Conservation (phyloP, 2,329 filamentous ascomycete species). For the Fusarium penzigii region DNA sequence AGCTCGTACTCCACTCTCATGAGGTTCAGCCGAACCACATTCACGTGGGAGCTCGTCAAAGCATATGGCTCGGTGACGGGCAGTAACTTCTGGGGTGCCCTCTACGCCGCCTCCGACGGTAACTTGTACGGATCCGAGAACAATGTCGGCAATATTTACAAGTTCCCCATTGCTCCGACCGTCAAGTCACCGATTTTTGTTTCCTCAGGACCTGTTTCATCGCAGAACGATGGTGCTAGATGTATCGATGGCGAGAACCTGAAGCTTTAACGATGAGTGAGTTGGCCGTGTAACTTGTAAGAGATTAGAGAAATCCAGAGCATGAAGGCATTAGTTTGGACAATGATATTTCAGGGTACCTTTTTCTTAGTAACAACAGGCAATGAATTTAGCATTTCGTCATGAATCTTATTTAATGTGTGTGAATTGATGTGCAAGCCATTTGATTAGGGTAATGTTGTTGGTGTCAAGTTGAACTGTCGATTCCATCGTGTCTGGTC, state of each 20-base stretch:
- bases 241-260: slow-evolving; percentile 20
- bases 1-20: slow-evolving; percentile 8
- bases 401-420: too few species aligned
- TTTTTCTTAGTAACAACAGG: too few species aligned
- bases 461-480: too few species aligned
- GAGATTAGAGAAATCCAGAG: too few species aligned
- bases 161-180: slow-evolving; percentile 20
- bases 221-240: slow-evolving; percentile 21
- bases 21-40: slow-evolving; percentile 22
- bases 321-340: too few species aligned
- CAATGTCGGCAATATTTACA: slow-evolving; percentile 18
- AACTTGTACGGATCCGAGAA: slow-evolving; percentile 23
- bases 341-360: too few species aligned
- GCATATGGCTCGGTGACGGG: slow-evolving; percentile 9
- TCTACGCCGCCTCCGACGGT: slow-evolving; percentile 22
- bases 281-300: too few species aligned
- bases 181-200: slow-evolving; percentile 12
- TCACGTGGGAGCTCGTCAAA: slow-evolving; percentile 18
- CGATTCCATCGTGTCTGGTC: too few species aligned
- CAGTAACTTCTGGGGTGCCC: slow-evolving; percentile 21
- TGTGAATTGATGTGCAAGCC: too few species aligned
- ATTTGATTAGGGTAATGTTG: too few species aligned
- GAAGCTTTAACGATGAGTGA: too few species aligned
- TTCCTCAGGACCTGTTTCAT: slow-evolving; percentile 12
- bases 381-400: too few species aligned